These are phyloP conservation scores for Seiridium unicorne DNA, from an alignment of 2,329 filamentous ascomycete genomes.

Conservation along the genomic window DNA sequence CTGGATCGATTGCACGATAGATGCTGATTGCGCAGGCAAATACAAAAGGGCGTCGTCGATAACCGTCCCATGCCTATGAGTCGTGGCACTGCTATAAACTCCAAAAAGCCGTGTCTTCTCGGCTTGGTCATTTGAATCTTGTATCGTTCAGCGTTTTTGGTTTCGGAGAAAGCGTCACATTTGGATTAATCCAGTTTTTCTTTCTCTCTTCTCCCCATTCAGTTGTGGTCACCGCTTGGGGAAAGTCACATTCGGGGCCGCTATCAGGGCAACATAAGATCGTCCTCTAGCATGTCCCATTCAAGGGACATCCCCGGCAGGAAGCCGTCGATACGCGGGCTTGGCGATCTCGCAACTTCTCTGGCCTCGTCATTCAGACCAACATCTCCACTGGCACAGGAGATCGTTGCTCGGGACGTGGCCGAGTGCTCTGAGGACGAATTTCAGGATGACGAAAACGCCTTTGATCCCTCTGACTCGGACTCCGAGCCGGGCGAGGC, in stretches of 20 bases:
- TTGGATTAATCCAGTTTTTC: too few relatives aligned
- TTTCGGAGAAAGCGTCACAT: too few relatives aligned
- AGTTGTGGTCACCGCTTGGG: neutral
- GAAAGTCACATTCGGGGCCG: neutral
- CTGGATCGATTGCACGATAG: neutral
- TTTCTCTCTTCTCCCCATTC: too few relatives aligned
- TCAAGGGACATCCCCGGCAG: constrained; percentile 21
- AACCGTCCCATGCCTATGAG: too few relatives aligned
- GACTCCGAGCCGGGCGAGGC: constrained; percentile 33
- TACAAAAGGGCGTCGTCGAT: too few relatives aligned
- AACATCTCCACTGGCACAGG: constrained; percentile 65
- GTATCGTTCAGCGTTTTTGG: too few relatives aligned
- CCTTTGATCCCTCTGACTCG: constrained; percentile 22
- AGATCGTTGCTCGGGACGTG: constrained; percentile 64
- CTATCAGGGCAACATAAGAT: neutral
- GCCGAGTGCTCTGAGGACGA: constrained; percentile 62
- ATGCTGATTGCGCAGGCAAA: too few relatives aligned
- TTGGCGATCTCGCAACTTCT: constrained; percentile 24
- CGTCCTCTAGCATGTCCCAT: constrained; percentile 16
- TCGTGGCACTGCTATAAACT: too few relatives aligned
- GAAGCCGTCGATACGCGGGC: constrained; percentile 14
- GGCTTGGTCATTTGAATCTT: too few relatives aligned
- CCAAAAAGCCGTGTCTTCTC: too few relatives aligned
- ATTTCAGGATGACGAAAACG: constrained; percentile 22
- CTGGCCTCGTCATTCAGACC: constrained; percentile 53